These are phyloP conservation scores for Ambrosiella beaveri DNA, from an alignment of 2,329 filamentous ascomycete genomes.

Conservation along the genomic window DNA sequence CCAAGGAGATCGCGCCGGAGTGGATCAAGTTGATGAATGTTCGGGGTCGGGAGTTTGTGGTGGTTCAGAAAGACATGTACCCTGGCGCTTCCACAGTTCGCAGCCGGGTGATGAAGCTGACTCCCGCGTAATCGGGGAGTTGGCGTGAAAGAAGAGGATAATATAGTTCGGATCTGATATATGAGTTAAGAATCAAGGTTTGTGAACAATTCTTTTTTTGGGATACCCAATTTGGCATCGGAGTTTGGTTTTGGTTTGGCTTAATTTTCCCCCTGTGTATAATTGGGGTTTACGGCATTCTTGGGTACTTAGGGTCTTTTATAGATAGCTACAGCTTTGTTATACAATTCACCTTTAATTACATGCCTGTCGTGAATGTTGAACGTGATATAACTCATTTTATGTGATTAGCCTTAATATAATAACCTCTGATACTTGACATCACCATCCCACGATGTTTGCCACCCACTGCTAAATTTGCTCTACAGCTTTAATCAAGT, in stretches of 20 bases:
- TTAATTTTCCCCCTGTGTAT: background rate
- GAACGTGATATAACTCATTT: background rate
- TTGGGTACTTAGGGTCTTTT: background rate
- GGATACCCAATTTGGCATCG: slow-evolving; percentile 6
- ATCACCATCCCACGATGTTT: no score
- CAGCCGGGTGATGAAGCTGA: slow-evolving; percentile 18
- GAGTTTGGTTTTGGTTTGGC: slow-evolving; percentile 2
- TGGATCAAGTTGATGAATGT: slow-evolving; percentile 37
- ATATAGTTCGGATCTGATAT: background rate
- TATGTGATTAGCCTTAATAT: no score
- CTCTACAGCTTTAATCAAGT: no score
- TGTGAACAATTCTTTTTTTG: slow-evolving; percentile 5
- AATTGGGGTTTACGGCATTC: slow-evolving; percentile 1
- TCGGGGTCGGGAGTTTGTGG: slow-evolving; percentile 37
- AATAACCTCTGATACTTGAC: no score
- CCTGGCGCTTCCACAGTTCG: slow-evolving; percentile 23
- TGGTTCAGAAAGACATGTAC: slow-evolving; percentile 31
- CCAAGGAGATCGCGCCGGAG: slow-evolving; percentile 36
- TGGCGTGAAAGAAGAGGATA: background rate
- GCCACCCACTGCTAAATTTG: no score
- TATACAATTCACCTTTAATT: background rate
- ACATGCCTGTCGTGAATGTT: background rate
- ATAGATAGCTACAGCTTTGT: background rate
- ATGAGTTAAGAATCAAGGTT: slow-evolving; percentile 2
- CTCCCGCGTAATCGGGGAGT: background rate